Percentiles rank a stretch among this genome's conserved stretches.
phyloP scores from a whole-genome alignment of 345 rosid genomes.

The Melaleuca alternifolia region DNA sequence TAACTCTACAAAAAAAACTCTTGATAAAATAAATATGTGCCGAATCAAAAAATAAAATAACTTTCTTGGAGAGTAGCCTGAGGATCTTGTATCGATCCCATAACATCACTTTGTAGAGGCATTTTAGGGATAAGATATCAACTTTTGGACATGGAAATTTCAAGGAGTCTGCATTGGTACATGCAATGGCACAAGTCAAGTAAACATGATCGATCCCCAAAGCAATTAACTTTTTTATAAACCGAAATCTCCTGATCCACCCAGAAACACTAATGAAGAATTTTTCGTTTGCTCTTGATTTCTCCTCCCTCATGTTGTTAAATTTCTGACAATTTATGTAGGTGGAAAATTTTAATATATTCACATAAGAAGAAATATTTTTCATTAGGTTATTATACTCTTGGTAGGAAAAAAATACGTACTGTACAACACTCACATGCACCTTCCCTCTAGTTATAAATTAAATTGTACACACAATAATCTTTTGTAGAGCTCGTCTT shows the following conservation, averaged over 20 bases:
- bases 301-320: neutral
- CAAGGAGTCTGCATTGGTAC: neutral
- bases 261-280: neutral
- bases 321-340: neutral
- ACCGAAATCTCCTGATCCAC: neutral
- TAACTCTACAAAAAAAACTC: too few relatives aligned
- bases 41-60: too few relatives aligned
- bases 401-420: neutral
- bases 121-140: neutral
- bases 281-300: neutral
- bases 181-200: neutral
- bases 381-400: neutral
- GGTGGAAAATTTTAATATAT: neutral
- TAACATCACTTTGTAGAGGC: neutral
- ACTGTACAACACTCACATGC: too few relatives aligned
- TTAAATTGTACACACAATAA: neutral
- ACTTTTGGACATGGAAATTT: neutral
- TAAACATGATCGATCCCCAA: neutral
- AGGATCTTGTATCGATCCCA: neutral
- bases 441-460: neutral
- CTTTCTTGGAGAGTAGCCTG: too few relatives aligned
- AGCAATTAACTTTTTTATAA: rapidly evolving
- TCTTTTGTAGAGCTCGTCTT: neutral
- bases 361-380: neutral
- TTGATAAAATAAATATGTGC: too few relatives aligned